phyloP scores from a whole-genome alignment of 2,329 filamentous ascomycete species.

The Hysterium pulicare region DNA sequence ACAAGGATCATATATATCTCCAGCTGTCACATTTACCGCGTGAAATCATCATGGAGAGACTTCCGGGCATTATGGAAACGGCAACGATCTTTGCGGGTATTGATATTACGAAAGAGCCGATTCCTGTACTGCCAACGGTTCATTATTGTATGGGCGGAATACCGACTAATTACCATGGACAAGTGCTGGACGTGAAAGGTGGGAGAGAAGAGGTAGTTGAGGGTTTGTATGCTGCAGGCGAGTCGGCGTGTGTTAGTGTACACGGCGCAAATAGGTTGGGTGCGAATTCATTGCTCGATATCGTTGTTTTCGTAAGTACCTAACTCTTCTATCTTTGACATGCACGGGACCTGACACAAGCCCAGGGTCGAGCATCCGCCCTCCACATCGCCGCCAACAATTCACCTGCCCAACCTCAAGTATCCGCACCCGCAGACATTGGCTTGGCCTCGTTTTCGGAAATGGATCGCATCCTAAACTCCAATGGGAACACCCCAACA shows the following conservation, averaged over 20 bases:
- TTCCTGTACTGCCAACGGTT: constrained; percentile 51
- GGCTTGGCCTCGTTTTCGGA: constrained; percentile 34
- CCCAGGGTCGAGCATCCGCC: constrained; percentile 43
- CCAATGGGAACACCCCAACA: constrained; percentile 35
- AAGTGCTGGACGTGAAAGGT: constrained; percentile 42
- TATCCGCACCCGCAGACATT: constrained; percentile 31
- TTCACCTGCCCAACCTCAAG: constrained; percentile 35
- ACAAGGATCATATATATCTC: constrained; percentile 48
- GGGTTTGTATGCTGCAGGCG: constrained; percentile 48
- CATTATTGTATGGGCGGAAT: constrained; percentile 54
- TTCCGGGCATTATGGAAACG: constrained; percentile 52
- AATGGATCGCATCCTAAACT: constrained; percentile 33
- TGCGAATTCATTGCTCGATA: constrained; percentile 49
- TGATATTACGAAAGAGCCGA: constrained; percentile 48
- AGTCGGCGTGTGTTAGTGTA: constrained; percentile 49
- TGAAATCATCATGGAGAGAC: constrained; percentile 46
- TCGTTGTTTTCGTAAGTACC: constrained; percentile 44
- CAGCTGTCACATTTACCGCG: constrained; percentile 48
- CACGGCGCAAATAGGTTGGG: constrained; percentile 49
- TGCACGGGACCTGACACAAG: not conserved
- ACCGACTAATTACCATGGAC: constrained; percentile 49
- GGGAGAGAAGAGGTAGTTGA: constrained; percentile 42
- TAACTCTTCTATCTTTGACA: not conserved
- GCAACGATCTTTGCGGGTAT: constrained; percentile 50
- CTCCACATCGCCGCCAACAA: constrained; percentile 42